Evolutionary conservation across 768 basidiomycete genomes (phyloP), one percentile per base, ranked within the genome.

Genomic region (Termitomyces eurrhizus): DNA sequence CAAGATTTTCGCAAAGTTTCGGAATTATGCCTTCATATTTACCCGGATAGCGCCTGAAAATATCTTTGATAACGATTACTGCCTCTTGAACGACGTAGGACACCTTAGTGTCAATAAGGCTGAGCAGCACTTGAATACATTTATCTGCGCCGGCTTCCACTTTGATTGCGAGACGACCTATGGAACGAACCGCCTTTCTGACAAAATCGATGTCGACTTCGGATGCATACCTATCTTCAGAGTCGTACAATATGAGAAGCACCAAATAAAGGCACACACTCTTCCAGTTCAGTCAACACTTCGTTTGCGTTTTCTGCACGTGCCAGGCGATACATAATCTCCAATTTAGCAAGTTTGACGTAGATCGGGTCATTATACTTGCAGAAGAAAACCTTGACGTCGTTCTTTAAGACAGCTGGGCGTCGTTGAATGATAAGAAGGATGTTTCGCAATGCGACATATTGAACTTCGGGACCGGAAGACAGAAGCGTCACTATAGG

Each of bases 291-390:
- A 36, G 95, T 88, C 14, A 99, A 78, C 1, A 99, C 95, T 69
- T 98, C 94, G 62, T 81, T 82, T 21, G 92, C 91, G 71, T 98
- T 99, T 70, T 95, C 93, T 60, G 93, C 88, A n/a, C 93, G 85
- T 9, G 95, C 94, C 21, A 99, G 81, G 11, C 97, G 88, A 74
- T 98, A 98, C 92, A 99, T 98, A 69, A 98, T 98, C 74, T 98
- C 97, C 56, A 99, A 80, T 68, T 99, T 98, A 53, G 95, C 96
- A 35, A 99, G 82, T 72, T 99, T 98, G 72, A 98, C 93, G 72
- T 98, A 99, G 66, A 98, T 97, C 2, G 97, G 97, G 68, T 98
- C 97, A 72, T 98, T 98, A 74, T 98, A 99, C 75, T 99, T 98
- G 90, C 95, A 98, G 77, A 99, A 99, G 77, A 99, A 98, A 14